phyloP scores from a whole-genome alignment of 768 basidiomycete genomes.

The Lactarius tabidus region DNA sequence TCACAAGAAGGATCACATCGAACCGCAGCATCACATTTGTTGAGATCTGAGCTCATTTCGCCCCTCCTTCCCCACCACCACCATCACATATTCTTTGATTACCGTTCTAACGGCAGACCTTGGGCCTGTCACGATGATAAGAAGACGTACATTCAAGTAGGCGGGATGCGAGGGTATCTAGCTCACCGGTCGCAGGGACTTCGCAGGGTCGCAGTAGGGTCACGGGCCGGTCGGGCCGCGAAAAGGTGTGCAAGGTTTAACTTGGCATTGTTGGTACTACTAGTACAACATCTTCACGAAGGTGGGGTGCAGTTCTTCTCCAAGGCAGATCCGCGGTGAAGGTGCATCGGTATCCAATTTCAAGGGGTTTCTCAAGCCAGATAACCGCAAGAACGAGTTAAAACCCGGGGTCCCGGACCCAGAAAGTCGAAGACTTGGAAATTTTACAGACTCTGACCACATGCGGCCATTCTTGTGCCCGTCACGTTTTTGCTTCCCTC shows the following conservation, averaged over 20 bases:
- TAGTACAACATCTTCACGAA: constrained; percentile 98
- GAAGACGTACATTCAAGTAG: constrained; percentile 92
- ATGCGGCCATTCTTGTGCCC: constrained; percentile 95
- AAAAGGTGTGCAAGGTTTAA: no score
- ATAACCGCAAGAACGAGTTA: no score
- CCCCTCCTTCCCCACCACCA: neutral
- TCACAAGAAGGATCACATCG: no score
- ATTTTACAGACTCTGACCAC: constrained; percentile 85
- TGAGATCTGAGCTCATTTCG: neutral
- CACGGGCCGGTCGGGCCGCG: neutral
- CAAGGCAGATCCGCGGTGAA: constrained; percentile 89
- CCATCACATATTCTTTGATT: constrained; percentile 68
- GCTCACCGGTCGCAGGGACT: no score
- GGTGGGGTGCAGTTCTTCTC: constrained; percentile 87
- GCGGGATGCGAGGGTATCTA: constrained; percentile 59
- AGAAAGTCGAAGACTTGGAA: no score
- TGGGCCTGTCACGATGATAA: constrained; percentile 91
- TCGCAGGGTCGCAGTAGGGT: no score
- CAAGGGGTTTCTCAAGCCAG: no score
- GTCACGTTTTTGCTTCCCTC: constrained; percentile 89
- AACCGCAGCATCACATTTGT: no score
- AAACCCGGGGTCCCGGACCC: no score
- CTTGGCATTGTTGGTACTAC: no score
- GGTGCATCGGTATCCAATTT: no score
- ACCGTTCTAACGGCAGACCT: constrained; percentile 95